These are phyloP conservation scores for Penstemon barbatus DNA, from an alignment of 257 asterid species.

Conservation along the genomic window DNA sequence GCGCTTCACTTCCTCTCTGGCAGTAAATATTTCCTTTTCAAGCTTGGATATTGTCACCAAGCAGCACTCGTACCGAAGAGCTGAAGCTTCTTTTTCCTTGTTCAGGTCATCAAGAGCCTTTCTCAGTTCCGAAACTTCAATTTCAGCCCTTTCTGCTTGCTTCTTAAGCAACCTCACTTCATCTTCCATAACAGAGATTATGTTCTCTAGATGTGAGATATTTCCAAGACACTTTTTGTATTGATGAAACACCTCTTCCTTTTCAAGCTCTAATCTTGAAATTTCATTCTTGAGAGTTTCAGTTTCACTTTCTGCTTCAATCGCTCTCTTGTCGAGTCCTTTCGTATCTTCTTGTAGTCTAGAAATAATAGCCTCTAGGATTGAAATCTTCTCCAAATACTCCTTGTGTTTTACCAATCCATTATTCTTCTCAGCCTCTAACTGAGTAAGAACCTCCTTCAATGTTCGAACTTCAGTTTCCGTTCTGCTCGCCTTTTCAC, in stretches of 20 bases:
- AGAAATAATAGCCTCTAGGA: constrained; percentile 52
- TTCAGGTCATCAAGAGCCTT: constrained; percentile 45
- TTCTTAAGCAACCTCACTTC: constrained; percentile 46
- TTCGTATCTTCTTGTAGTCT: constrained; percentile 44
- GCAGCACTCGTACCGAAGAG: constrained; percentile 58
- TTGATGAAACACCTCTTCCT: constrained; percentile 37
- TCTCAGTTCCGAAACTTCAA: constrained; percentile 57
- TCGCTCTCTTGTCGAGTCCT: constrained; percentile 43
- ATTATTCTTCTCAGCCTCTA: constrained; percentile 63
- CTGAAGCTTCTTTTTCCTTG: constrained; percentile 68
- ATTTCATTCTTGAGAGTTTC: constrained; percentile 52
- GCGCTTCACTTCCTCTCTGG: constrained; percentile 55
- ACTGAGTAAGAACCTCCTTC: constrained; percentile 61
- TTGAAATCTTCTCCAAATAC: constrained; percentile 47
- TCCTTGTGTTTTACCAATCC: constrained; percentile 49
- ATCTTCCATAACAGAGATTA: constrained; percentile 44
- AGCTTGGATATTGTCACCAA: constrained; percentile 65
- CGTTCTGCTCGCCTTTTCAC: constrained; percentile 55
- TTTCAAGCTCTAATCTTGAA: constrained; percentile 58
- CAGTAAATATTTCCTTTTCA: constrained; percentile 49
- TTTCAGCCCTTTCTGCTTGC: constrained; percentile 65
- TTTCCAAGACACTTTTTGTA: constrained; percentile 48
- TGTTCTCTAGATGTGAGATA: constrained; percentile 57
- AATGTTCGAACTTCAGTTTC: constrained; percentile 67
- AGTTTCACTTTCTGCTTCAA: constrained; percentile 55